Percentiles rank a stretch among this genome's conserved stretches.
Evolutionary conservation across 352 stramenopile species (phyloP).

Genomic region (Pythium phragmitis): DNA sequence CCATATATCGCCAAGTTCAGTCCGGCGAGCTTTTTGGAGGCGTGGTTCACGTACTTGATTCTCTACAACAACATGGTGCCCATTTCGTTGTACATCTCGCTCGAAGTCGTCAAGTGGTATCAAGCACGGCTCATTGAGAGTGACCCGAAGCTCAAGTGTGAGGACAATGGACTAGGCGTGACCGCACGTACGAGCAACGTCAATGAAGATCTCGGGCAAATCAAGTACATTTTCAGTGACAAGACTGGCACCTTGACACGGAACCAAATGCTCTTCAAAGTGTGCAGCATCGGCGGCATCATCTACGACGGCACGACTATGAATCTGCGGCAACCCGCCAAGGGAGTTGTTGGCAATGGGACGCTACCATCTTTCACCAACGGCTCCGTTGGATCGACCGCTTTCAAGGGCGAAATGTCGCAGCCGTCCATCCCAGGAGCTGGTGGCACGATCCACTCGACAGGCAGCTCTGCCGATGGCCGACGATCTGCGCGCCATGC

Average conservation of each 20-base stretch:
- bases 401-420: conserved; percentile 13
- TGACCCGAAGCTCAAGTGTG: conserved; percentile 63
- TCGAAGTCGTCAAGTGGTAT: conserved; percentile 96
- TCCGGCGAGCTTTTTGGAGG: conserved; percentile 45
- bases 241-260: conserved; percentile 99
- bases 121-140: conserved; percentile 93
- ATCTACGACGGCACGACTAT: conserved; percentile 86
- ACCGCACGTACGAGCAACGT: conserved; percentile 93
- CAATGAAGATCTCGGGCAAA: conserved; percentile 95
- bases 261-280: conserved; percentile 98
- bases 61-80: conserved; percentile 93
- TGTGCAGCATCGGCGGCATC: conserved; percentile 89
- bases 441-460: conserved; percentile 9
- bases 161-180: conserved; percentile 53
- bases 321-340: conserved; percentile 40
- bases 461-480: conserved; percentile 24
- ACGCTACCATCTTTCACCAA: conserved; percentile 13
- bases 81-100: conserved; percentile 97
- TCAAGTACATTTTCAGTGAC: conserved; percentile 99
- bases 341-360: conserved; percentile 14
- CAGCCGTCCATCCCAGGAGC: conserved; percentile 2
- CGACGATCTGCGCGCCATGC: conserved; percentile 38
- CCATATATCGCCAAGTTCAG: conserved; percentile 37
- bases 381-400: conserved; percentile 20
- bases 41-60: conserved; percentile 82